Evolutionary conservation across 306 rosid genomes (phyloP), one percentile per base, ranked within the genome.

Genomic region (Cotoneaster glaucophyllus): DNA sequence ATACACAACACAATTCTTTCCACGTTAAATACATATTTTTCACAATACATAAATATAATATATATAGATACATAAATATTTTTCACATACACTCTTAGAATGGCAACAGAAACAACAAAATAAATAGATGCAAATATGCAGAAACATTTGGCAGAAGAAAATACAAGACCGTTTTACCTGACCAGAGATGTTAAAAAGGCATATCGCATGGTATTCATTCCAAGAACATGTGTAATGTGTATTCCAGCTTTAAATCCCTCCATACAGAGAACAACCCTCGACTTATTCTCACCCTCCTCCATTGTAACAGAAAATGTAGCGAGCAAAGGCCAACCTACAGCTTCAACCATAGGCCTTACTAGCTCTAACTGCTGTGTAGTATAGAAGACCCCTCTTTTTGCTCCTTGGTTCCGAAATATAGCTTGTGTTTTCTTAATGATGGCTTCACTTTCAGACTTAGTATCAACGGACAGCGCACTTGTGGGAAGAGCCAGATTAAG

Each of bases 201-300:
- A 89, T 96, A 96, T 70, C 99, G 93, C 99, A 96, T 96, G 76
- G 99, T 96, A 80, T 96, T 98, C 99, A 96, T 96, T 82, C 99
- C 96, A 67, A 96, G 99, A 77, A 89, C 94, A 81, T 79, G 81
- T 0, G 99, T 92, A 68, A 96, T 89, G 70, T 88, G 96, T 79
- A 96, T 96, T 77, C 99, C 99, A 72, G 99, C 98, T 88, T 77
- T 96, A 84, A 96, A 96, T 50, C 99, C 99, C 86, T 96, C 99
- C 99, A 96, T 96, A 76, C 96, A 89, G 67, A 89, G 89, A 86
- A 89, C 83, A 65, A 96, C 96, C 82, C 97, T 90, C 5, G 96
- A 87, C 84, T 93, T 96, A 81, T 96, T 93, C 53, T 96, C 99
- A 74, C 98, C 97, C 83, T 93, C 99, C 82, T 96, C 99, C 99